These are phyloP conservation scores for Huntiella moniliformis DNA, from an alignment of 2,329 filamentous ascomycete genomes.

Conservation along the genomic window DNA sequence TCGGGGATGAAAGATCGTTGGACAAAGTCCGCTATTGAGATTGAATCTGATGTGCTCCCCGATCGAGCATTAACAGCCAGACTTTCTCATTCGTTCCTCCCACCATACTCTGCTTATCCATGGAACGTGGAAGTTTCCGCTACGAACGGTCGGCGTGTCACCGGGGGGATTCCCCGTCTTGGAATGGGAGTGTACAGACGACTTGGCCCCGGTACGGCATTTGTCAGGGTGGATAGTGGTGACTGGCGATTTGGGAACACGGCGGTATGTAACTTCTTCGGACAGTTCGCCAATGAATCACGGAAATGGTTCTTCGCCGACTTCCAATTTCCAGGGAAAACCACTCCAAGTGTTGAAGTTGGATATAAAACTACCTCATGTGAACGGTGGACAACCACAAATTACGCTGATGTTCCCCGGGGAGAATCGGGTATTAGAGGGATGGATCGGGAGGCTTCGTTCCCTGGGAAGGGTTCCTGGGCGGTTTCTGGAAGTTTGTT, in stretches of 20 bases:
- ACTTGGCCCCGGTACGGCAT: slow-evolving; percentile 19
- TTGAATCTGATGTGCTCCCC: slow-evolving; percentile 23
- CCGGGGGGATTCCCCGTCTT: slow-evolving; percentile 15
- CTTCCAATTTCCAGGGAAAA: slow-evolving; percentile 15
- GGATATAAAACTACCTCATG: slow-evolving; percentile 21
- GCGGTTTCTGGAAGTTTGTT: slow-evolving; percentile 21
- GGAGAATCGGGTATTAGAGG: slow-evolving; percentile 20
- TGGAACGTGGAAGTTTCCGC: slow-evolving; percentile 22
- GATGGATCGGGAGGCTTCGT: slow-evolving; percentile 20
- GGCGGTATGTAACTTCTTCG: slow-evolving; percentile 18
- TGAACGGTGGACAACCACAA: slow-evolving; percentile 18
- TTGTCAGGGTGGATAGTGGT: slow-evolving; percentile 24
- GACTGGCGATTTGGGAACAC: slow-evolving; percentile 19
- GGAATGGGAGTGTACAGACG: slow-evolving; percentile 20
- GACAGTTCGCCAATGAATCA: slow-evolving; percentile 18
- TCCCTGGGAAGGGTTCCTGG: slow-evolving; percentile 19
- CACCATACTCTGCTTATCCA: slow-evolving; percentile 17
- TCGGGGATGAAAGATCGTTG: slow-evolving; percentile 8
- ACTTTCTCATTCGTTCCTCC: slow-evolving; percentile 18
- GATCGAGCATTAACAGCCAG: slow-evolving; percentile 21
- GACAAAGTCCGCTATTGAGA: slow-evolving; percentile 17
- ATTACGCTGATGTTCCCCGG: slow-evolving; percentile 18
- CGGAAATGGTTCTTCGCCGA: slow-evolving; percentile 17
- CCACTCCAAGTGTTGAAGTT: slow-evolving; percentile 23
- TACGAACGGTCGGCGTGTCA: slow-evolving; percentile 14